phyloP scores from a whole-genome alignment of 1,284 basidiomycete species.

The Porogramme epimiltina region DNA sequence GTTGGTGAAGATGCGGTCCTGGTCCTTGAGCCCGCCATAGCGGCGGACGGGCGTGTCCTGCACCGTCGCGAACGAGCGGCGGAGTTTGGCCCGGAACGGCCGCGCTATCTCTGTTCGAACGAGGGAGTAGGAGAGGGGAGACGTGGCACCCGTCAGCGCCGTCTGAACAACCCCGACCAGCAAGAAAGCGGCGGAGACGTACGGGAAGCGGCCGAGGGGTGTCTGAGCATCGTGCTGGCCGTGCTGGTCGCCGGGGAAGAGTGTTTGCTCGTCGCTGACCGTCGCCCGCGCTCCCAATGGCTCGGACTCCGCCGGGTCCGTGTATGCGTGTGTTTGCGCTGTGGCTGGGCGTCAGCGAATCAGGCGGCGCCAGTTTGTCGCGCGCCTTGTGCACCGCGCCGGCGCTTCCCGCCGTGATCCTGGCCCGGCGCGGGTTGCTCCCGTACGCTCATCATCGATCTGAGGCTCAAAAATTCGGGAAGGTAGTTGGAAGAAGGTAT shows the following conservation, averaged over 20 bases:
- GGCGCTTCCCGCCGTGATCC: too few relatives aligned
- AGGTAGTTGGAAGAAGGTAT: too few relatives aligned
- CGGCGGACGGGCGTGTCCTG: constrained; percentile 81
- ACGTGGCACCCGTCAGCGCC: too few relatives aligned
- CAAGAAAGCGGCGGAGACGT: constrained; percentile 9
- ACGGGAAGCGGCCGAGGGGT: constrained; percentile 32
- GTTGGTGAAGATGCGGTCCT: constrained; percentile 94
- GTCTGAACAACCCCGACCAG: background rate
- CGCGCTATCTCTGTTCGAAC: constrained; percentile 36
- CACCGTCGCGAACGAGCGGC: constrained; percentile 72
- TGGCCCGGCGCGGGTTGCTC: too few relatives aligned
- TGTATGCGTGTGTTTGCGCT: constrained; percentile 15
- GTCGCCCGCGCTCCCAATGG: constrained; percentile 16
- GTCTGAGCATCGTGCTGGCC: constrained; percentile 36
- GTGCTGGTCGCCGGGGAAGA: constrained; percentile 31
- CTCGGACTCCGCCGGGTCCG: constrained; percentile 20
- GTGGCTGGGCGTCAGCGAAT: constrained; percentile 6
- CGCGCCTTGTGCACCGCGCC: too few relatives aligned
- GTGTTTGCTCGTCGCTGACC: constrained; percentile 22
- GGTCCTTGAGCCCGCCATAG: constrained; percentile 91
- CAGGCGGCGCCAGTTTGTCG: background rate
- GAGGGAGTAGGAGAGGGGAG: background rate
- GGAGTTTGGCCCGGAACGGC: constrained; percentile 40
- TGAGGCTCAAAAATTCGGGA: too few relatives aligned
- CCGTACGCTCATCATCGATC: too few relatives aligned